Base-by-base conservation (phyloP, 2,329 filamentous ascomycete genomes). In the Alternaria gansuensis region DNA sequence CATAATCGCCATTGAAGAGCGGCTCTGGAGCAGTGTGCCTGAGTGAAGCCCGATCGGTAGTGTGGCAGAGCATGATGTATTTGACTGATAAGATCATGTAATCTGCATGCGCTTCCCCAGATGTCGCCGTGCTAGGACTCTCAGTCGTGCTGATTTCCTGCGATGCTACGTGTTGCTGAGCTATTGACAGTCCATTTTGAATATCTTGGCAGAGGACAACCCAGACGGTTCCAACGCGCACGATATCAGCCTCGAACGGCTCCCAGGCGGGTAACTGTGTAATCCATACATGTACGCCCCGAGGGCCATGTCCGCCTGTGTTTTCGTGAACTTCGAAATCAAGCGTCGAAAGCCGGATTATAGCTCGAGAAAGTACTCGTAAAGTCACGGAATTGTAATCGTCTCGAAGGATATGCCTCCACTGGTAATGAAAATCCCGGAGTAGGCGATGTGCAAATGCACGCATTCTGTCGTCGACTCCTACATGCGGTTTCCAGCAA, bases 21-120 rank as follows among this genome's bases (percentile, higher is more conserved):
- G 48, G 48, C 36, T 41, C 48, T 33, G 36, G 26, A 24, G 36
- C 48, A 31, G 48, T 51, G 48, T 51, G 14, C n/a, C 41, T 31
- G 7, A 51, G 24, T 41, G 48, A 51, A 41, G 6, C 36, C 11
- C 10, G 24, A 33, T 33, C 36, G n/a, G 36, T 41, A 29, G n/a
- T 36, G 28, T 51, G 48, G 24, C 36, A 51, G 10, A 51, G 48
- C 48, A 51, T 51, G 26, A 51, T 40, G 36, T 41, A 36, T 23
- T 23, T 51, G 10, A 51, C 36, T 33, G 48, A 51, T 23, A 51
- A 23, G 24, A 51, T 51, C 36, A 51, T 51, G 14, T 51, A 51
- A 31, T 41, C 1, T 33, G 23, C 36, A 41, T 23, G 36, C 36
- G 14, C 48, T 51, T 51, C 36, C 10, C 24, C 17, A 40, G 48